A percentile compares a stretch with the other conserved stretches of the same genome.
phyloP scores from a whole-genome alignment of 768 basidiomycete species.

The Gymnopilus junonius region DNA sequence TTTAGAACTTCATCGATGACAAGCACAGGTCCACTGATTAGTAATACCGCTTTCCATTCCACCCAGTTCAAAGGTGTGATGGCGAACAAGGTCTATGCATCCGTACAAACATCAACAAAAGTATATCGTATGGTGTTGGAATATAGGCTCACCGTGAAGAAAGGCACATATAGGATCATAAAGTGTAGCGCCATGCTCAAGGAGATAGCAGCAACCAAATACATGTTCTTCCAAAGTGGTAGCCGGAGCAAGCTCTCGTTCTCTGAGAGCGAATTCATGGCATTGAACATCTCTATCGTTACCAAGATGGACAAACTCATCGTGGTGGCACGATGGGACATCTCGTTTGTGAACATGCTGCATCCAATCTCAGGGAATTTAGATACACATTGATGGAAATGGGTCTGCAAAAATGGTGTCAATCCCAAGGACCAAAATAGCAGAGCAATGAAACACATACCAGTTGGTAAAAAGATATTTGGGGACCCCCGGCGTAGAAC shows the following conservation, averaged over 20 bases:
- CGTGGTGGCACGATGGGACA: conserved; percentile 89
- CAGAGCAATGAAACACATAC: conserved; percentile 50
- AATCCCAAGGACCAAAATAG: not conserved
- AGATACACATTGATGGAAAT: conserved; percentile 91
- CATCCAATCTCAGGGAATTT: conserved; percentile 92
- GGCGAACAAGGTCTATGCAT: conserved; percentile 74
- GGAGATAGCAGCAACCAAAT: conserved; percentile 86
- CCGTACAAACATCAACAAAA: conserved; percentile 2
- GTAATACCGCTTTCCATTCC: conserved; percentile 95
- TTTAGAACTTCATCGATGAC: conserved; percentile 92
- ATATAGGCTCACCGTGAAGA: conserved; percentile 78
- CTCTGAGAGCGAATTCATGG: conserved; percentile 97
- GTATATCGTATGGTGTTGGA: not conserved
- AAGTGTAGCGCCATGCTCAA: conserved; percentile 94
- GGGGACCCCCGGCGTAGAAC: conserved; percentile 87
- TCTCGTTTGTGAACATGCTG: conserved; percentile 90
- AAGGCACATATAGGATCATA: conserved; percentile 95
- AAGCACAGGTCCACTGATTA: conserved; percentile 86
- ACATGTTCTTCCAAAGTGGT: conserved; percentile 94
- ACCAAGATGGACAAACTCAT: conserved; percentile 97
- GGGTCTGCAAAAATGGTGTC: conserved; percentile 57
- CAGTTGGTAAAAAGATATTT: conserved; percentile 91
- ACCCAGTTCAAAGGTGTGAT: conserved; percentile 93
- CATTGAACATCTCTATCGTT: conserved; percentile 96
- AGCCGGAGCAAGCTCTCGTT: conserved; percentile 90